Conservation (phyloP, 2,329 filamentous ascomycete genomes). For the Cladophialophora exuberans region DNA sequence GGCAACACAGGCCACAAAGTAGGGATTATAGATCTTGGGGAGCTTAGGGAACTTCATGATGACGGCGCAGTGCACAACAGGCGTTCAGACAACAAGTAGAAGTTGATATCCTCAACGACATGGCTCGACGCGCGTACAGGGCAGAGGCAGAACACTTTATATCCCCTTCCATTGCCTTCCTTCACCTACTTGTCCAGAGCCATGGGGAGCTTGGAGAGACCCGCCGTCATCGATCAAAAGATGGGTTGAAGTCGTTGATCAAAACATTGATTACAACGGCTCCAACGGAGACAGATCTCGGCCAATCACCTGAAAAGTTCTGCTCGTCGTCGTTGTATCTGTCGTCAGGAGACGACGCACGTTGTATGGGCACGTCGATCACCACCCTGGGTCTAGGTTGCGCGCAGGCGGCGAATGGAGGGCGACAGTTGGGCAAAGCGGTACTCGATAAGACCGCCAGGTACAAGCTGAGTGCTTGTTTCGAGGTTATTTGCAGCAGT, state of each 20-base stretch:
- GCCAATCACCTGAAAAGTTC: background rate
- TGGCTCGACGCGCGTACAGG: too few relatives aligned
- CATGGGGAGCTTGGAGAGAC: too few relatives aligned
- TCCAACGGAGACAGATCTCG: background rate
- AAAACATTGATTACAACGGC: background rate
- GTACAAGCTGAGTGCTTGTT: background rate
- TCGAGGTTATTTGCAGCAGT: background rate
- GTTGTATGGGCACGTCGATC: background rate
- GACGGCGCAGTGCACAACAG: too few relatives aligned
- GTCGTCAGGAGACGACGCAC: background rate
- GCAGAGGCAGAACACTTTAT: too few relatives aligned
- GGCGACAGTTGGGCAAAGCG: background rate
- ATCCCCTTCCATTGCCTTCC: too few relatives aligned
- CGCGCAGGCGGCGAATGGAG: background rate
- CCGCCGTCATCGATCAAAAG: too few relatives aligned
- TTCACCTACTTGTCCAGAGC: too few relatives aligned
- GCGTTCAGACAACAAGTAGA: too few relatives aligned
- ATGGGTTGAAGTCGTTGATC: too few relatives aligned
- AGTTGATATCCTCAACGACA: too few relatives aligned
- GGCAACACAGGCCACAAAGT: conserved; percentile 56
- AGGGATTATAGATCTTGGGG: conserved; percentile 59
- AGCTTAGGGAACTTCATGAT: conserved; percentile 35
- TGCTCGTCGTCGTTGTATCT: background rate
- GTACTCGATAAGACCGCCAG: background rate
- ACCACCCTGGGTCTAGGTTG: background rate